phyloP scores from a whole-genome alignment of 1,284 basidiomycete genomes.

The Mycena sp. region DNA sequence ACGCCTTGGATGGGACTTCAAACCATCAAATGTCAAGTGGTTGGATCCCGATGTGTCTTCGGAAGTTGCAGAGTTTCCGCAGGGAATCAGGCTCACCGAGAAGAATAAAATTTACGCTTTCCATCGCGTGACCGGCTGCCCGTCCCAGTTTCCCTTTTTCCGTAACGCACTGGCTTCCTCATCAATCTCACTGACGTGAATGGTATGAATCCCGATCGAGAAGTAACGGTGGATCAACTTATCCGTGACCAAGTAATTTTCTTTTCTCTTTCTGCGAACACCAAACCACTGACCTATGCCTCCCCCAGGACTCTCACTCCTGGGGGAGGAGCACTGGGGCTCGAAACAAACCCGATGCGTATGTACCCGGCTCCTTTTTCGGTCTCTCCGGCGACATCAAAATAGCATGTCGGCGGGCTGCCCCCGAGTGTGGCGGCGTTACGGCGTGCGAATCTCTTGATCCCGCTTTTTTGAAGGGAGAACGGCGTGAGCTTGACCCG shows the following conservation, averaged over 20 bases:
- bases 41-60: background rate
- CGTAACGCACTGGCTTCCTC: background rate
- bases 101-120: conserved; percentile 1
- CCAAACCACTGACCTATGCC: background rate
- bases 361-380: conserved; percentile 9
- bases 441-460: conserved; percentile 15
- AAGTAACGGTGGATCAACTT: conserved; percentile 5
- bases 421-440: conserved; percentile 7
- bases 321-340: conserved; percentile 1
- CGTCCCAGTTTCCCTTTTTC: conserved; percentile 12
- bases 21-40: conserved; percentile 4
- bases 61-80: background rate
- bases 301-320: conserved; percentile 14
- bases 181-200: background rate
- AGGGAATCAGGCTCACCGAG: background rate
- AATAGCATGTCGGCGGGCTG: conserved; percentile 10
- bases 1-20: conserved; percentile 7
- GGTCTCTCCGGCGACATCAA: background rate
- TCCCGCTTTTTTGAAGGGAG: background rate
- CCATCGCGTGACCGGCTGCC: conserved; percentile 9
- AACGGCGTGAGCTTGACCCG: conserved; percentile 5
- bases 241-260: conserved; percentile 6
- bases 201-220: background rate
- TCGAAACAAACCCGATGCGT: background rate
- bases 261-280: background rate